Evolutionary conservation across 176 grass and related monocot genomes (phyloP).

Genomic region (Bonia amplexicaulis): DNA sequence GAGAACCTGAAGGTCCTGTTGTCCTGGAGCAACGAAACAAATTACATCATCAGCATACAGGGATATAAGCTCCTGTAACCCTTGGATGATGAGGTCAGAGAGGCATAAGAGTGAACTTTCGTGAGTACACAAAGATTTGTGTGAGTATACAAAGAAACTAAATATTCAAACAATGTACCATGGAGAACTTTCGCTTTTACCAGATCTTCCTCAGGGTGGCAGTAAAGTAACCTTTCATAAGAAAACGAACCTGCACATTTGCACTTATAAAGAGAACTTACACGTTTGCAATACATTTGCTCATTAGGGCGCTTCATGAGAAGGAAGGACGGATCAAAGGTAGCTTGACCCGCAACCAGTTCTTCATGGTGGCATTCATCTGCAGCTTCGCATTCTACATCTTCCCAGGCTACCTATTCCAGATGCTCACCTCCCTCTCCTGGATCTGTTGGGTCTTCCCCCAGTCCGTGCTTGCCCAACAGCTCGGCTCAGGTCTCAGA

Average conservation of each 20-base stretch:
- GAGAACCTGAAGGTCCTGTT: too few species aligned
- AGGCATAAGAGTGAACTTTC: too few species aligned
- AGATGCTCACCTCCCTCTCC: slow-evolving; percentile 91
- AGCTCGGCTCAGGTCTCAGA: slow-evolving; percentile 67
- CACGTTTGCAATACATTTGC: neutral
- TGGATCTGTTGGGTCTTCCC: slow-evolving; percentile 93
- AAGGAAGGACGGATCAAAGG: slow-evolving; percentile 59
- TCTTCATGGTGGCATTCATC: slow-evolving; percentile 74
- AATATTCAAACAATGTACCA: neutral
- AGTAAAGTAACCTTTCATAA: neutral
- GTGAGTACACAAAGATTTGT: too few species aligned
- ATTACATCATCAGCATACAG: too few species aligned
- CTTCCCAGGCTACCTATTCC: slow-evolving; percentile 85
- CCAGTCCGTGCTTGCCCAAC: slow-evolving; percentile 63
- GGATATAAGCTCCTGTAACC: too few species aligned
- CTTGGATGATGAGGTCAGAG: too few species aligned
- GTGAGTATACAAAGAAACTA: neutral
- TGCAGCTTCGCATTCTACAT: slow-evolving; percentile 84
- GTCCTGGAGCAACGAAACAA: too few species aligned
- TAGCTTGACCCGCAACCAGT: slow-evolving; percentile 71
- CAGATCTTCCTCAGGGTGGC: neutral
- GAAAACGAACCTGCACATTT: neutral
- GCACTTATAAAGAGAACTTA: neutral
- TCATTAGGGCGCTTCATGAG: slow-evolving; percentile 61
- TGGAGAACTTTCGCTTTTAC: neutral